Conservation (phyloP, 768 basidiomycete species). For the Boletellus ananas region DNA sequence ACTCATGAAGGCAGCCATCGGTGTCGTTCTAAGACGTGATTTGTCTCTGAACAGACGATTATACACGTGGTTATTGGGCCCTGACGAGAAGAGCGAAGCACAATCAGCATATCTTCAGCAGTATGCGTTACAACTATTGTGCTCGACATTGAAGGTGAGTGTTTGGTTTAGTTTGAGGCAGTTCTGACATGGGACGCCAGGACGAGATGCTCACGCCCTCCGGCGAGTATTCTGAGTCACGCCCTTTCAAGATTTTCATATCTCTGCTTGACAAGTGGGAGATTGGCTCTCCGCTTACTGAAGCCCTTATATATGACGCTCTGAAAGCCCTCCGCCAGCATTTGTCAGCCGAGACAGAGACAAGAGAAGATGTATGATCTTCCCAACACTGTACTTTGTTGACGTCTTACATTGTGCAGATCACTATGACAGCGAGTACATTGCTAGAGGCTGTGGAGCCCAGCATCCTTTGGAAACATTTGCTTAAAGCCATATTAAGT, state of each 20-base stretch:
- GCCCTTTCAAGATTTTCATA: slow-evolving; percentile 95
- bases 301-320: slow-evolving; percentile 73
- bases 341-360: slow-evolving; percentile 49
- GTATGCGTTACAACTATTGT: slow-evolving; percentile 70
- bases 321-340: slow-evolving; percentile 66
- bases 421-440: slow-evolving; percentile 79
- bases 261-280: slow-evolving; percentile 97
- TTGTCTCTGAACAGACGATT: slow-evolving; percentile 88
- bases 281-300: slow-evolving; percentile 78
- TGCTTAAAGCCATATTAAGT: slow-evolving; percentile 55
- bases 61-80: slow-evolving; percentile 89
- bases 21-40: slow-evolving; percentile 90
- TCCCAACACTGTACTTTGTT: background rate
- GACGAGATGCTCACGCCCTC: slow-evolving; percentile 74
- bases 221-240: slow-evolving; percentile 68
- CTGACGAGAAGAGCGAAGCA: slow-evolving; percentile 70
- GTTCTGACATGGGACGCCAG: slow-evolving; percentile 35
- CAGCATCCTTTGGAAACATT: slow-evolving; percentile 75
- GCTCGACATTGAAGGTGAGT: slow-evolving; percentile 61
- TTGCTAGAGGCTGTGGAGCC: slow-evolving; percentile 94
- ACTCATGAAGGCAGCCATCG: slow-evolving; percentile 80
- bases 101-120: slow-evolving; percentile 69
- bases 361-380: slow-evolving; percentile 56
- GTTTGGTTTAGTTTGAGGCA: slow-evolving; percentile 1
- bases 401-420: slow-evolving; percentile 34